These are phyloP conservation scores for Thraustochytrium striatum DNA, from an alignment of 352 stramenopile species.

Conservation along the genomic window DNA sequence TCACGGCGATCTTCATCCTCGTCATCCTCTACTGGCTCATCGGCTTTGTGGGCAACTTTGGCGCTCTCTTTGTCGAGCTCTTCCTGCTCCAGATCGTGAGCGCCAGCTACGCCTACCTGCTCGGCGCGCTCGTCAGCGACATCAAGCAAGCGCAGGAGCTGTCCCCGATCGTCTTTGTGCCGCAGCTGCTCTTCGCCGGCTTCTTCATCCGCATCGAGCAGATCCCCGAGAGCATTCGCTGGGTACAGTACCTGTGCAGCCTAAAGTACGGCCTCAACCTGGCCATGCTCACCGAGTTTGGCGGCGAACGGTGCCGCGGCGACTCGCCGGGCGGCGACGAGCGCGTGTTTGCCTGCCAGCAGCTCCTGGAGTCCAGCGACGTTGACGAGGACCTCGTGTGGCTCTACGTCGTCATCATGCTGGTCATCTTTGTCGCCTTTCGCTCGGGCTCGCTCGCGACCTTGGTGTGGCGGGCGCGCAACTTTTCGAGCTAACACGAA, in stretches of 20 bases:
- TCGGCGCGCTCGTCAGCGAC: slow-evolving; percentile 62
- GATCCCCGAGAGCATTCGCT: slow-evolving; percentile 57
- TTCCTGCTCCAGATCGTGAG: slow-evolving; percentile 59
- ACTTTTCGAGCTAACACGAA: slow-evolving; percentile 47
- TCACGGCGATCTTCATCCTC: slow-evolving; percentile 53
- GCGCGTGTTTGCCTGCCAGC: slow-evolving; percentile 30
- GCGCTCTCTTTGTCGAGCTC: slow-evolving; percentile 56
- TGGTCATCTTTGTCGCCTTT: slow-evolving; percentile 48
- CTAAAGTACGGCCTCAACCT: slow-evolving; percentile 61
- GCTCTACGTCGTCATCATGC: slow-evolving; percentile 52
- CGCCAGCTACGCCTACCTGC: slow-evolving; percentile 59
- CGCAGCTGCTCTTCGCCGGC: slow-evolving; percentile 68
- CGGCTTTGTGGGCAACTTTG: slow-evolving; percentile 59
- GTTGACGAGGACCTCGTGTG: slow-evolving; percentile 45
- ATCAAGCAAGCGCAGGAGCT: slow-evolving; percentile 61
- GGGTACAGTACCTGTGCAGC: slow-evolving; percentile 64
- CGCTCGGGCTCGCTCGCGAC: slow-evolving; percentile 3
- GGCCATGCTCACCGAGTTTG: slow-evolving; percentile 55
- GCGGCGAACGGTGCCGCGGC: background rate
- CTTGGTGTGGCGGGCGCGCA: slow-evolving; percentile 19
- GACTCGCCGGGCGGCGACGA: background rate
- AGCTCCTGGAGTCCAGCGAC: slow-evolving; percentile 49
- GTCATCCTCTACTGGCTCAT: slow-evolving; percentile 62
- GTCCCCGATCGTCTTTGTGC: slow-evolving; percentile 65
- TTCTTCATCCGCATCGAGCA: slow-evolving; percentile 57